Conservation (phyloP, 2,329 filamentous ascomycete genomes). For the Clarireedia sp. region DNA sequence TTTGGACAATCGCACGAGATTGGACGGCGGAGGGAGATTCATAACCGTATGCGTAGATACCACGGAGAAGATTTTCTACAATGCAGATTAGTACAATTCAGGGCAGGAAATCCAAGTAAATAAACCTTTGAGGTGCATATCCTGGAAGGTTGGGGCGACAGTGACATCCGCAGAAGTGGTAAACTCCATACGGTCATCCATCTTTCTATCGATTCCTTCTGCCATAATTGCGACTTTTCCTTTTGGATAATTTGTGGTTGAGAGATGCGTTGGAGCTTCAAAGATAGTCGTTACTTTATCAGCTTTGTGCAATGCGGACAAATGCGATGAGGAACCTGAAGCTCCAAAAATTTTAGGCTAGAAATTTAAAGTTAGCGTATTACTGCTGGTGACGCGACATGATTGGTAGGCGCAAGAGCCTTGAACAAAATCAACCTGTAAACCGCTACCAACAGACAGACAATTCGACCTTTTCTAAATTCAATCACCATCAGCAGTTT, state of each 20-base stretch:
- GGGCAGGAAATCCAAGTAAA: not conserved
- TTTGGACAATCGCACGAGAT: constrained; percentile 95
- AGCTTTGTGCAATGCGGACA: not conserved
- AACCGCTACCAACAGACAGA: not conserved
- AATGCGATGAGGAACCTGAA: constrained; percentile 5
- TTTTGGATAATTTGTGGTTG: not conserved
- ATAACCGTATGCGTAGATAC: constrained; percentile 97
- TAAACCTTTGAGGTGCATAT: constrained; percentile 79
- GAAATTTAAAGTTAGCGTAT: constrained; percentile 14
- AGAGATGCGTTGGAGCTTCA: not conserved
- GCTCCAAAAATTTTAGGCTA: constrained; percentile 12
- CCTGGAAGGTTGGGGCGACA: constrained; percentile 87
- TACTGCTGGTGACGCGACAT: constrained; percentile 7
- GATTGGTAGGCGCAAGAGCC: constrained; percentile 20
- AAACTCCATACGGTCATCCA: constrained; percentile 96
- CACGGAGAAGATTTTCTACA: constrained; percentile 75
- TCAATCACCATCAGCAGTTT: not conserved
- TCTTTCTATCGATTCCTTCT: constrained; percentile 81
- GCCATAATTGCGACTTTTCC: constrained; percentile 54
- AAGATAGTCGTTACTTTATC: not conserved
- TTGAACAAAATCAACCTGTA: constrained; percentile 2
- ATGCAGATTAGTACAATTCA: constrained; percentile 35
- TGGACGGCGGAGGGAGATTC: constrained; percentile 97
- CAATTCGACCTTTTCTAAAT: not conserved
- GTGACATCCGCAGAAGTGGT: constrained; percentile 96